Evolutionary conservation across 2,329 filamentous ascomycete genomes (phyloP).

Genomic region (Fusarium proliferatum): DNA sequence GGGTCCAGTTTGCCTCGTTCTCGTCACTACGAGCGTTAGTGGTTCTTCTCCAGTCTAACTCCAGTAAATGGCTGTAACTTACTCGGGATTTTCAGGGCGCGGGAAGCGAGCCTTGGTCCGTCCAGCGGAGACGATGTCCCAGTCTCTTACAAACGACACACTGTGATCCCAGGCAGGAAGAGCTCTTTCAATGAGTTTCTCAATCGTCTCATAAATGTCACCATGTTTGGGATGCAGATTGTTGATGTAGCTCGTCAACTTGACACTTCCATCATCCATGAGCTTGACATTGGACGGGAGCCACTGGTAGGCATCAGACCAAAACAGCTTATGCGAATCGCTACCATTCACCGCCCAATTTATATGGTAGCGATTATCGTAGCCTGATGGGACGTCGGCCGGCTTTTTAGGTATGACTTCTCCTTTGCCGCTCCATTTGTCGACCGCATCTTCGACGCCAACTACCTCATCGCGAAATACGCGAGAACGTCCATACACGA

Average conservation of each 20-base stretch:
- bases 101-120: constrained; percentile 29
- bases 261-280: constrained; percentile 48
- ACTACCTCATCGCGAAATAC: constrained; percentile 51
- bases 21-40: constrained; percentile 13
- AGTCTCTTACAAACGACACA: accelerated
- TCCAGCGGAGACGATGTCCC: background rate
- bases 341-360: too few relatives aligned
- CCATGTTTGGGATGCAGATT: constrained; percentile 55
- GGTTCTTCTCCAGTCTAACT: too few relatives aligned
- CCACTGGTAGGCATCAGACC: constrained; percentile 48
- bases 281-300: constrained; percentile 51
- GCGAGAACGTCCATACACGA: constrained; percentile 40
- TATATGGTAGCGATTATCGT: too few relatives aligned
- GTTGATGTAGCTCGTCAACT: constrained; percentile 60
- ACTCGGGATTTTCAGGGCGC: constrained; percentile 9
- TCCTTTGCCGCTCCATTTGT: constrained; percentile 38
- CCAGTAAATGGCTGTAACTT: background rate
- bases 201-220: constrained; percentile 46
- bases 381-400: too few relatives aligned
- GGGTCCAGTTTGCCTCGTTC: constrained; percentile 20
- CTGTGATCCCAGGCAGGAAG: constrained; percentile 50
- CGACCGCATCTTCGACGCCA: constrained; percentile 34
- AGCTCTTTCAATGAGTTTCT: background rate
- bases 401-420: constrained; percentile 18
- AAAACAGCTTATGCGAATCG: constrained; percentile 47